Base-by-base conservation (phyloP, 176 grass and related monocot genomes). In the Urochloa ruziziensis region DNA sequence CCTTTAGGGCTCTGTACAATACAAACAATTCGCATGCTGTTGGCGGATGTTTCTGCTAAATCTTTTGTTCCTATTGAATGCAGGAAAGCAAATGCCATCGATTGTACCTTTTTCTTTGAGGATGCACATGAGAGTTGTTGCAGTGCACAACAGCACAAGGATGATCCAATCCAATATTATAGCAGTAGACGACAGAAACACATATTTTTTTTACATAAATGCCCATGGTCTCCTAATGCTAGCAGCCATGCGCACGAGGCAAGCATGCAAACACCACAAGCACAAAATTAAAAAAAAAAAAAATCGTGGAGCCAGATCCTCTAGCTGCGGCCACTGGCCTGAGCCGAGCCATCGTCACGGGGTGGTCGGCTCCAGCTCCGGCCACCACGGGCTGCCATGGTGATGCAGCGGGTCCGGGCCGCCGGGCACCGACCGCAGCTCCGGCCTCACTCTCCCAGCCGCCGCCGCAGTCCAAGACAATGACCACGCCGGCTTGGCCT, bases 321-420 rank as follows among this genome's bases (percentile, higher is more conserved):
- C 19, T n/a, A 18, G 29, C 15, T 34, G 29, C 64, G 34, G 34
- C 47, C 10, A 37, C 9, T 19, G 17, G 15, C 52, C 52, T 19
- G 19, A 8, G 21, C 52, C 52, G 7, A 2, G 53, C 23, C 53
- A 18, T 7, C 19, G 30, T 85, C 74, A 79, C 17, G 74, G 83
- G 1, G 29, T 2, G 28, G 21, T 18, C 5, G 12, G 29, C 2
- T 25, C 30, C 10, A 13, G 78, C 60, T 87, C 78, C 71, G 85
- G 79, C 30, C 79, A 62, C 63, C 52, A 30, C 10, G 85, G 85
- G 79, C 71, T 77, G 51, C 52, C 40, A 79, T 87, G 85, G 85
- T 87, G 85, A 40, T 87, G 85, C 79, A 87, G n/a, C n/a, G 85
- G 85, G 71, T 87, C 79, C n/a, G 79, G 85, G 4, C 85, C 85